Percentiles rank a stretch among this genome's conserved stretches.
Evolutionary conservation across 2,329 filamentous ascomycete genomes (phyloP).

Genomic region (Chrysoporthe cubensis): DNA sequence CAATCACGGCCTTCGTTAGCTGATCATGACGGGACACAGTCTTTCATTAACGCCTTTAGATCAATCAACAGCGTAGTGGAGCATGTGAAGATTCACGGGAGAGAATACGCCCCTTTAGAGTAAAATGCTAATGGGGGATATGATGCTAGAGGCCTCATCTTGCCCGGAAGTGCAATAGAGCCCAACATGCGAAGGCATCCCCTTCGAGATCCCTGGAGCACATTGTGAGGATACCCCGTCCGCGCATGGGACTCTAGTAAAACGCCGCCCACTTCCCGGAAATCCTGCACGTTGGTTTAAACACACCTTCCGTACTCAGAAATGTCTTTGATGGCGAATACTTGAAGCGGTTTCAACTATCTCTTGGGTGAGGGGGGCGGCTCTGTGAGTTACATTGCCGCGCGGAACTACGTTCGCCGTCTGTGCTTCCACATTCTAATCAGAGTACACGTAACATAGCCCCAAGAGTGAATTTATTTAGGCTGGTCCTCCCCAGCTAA

Average conservation of each 20-base stretch:
- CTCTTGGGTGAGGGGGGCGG: background rate
- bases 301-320: background rate
- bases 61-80: background rate
- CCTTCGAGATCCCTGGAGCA: background rate
- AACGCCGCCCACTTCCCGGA: background rate
- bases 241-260: background rate
- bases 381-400: background rate
- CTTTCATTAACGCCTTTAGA: no score
- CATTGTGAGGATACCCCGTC: background rate
- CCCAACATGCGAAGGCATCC: background rate
- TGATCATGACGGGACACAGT: background rate
- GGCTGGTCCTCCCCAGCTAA: background rate
- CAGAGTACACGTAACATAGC: background rate
- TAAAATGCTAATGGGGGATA: background rate
- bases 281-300: background rate
- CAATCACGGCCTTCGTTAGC: background rate
- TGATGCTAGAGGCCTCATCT: background rate
- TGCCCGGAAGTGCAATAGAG: background rate
- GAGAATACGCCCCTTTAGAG: background rate
- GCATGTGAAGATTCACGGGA: background rate
- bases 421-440: background rate
- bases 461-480: background rate
- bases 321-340: background rate
- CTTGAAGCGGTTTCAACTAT: background rate
- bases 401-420: background rate